Conservation (phyloP, 371 early-diverging fungal genomes). For the Fennellomyces sp. region DNA sequence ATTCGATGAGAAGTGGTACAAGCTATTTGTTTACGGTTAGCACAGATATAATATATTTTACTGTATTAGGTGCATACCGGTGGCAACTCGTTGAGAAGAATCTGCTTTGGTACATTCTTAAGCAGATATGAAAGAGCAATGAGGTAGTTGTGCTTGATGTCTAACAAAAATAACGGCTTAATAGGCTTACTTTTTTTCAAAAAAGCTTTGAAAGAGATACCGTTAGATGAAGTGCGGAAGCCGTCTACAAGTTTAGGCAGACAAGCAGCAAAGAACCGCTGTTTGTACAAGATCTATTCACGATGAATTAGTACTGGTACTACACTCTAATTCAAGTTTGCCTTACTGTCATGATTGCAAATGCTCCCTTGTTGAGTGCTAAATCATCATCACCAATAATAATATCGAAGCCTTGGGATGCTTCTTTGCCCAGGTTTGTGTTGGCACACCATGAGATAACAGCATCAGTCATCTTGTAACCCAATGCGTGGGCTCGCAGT, state of each 20-base stretch:
- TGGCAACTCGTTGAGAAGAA: slow-evolving; percentile 77
- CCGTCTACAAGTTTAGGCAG: slow-evolving; percentile 73
- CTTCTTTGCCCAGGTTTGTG: slow-evolving; percentile 44
- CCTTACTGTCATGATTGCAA: slow-evolving; percentile 69
- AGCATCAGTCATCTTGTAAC: slow-evolving; percentile 61
- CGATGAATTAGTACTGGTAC: not conserved
- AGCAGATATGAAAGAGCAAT: slow-evolving; percentile 83
- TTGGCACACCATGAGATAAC: slow-evolving; percentile 59
- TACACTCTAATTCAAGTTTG: not conserved
- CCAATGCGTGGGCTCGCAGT: slow-evolving; percentile 49
- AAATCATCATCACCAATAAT: slow-evolving; percentile 71
- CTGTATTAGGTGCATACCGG: slow-evolving; percentile 50
- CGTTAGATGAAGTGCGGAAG: slow-evolving; percentile 52
- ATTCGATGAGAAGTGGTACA: slow-evolving; percentile 75
- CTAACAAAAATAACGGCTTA: slow-evolving; percentile 29
- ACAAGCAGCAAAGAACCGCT: slow-evolving; percentile 77
- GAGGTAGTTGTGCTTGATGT: slow-evolving; percentile 66
- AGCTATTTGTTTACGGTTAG: slow-evolving; percentile 43
- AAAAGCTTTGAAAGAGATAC: slow-evolving; percentile 25
- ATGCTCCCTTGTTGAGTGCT: slow-evolving; percentile 69
- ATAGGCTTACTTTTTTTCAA: no score
- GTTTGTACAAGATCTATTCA: slow-evolving; percentile 74
- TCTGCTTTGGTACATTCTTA: slow-evolving; percentile 79
- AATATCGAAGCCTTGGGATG: slow-evolving; percentile 70
- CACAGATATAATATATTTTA: not conserved